Base-by-base conservation (phyloP, 768 basidiomycete species). In the Pleurotus cornucopiae region DNA sequence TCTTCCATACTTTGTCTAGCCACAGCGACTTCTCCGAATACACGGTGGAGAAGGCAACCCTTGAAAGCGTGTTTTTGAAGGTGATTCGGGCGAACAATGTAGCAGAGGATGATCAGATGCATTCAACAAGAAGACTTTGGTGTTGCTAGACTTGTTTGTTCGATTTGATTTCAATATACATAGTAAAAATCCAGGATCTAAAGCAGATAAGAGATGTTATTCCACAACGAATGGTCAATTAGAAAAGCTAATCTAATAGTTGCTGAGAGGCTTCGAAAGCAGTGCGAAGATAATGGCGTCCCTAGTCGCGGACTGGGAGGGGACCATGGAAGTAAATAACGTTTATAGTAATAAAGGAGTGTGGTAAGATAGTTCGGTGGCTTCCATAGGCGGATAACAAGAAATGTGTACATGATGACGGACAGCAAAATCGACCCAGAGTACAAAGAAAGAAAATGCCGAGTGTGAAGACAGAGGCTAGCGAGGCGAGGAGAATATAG, bases 401-500 rank as follows among this genome's bases (percentile, higher is more conserved):
- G 57, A 57, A 30, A 55, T 61, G 61, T 56, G 57, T 63, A 61
- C 57, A 63, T 49, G 47, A 30, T 58, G 58, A 49, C 39, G 23
- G 57, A 49, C 18, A 14, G 46, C 18, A 49, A 46, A 49, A 46
- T 34, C 40, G 40, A 56, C 30, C 21, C 57, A 39, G 46, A 48
- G 49, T 47, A 54, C 16, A 56, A 55, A 54, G 45, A 56, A 53
- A 12, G 55, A 56, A 46, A 34, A 45, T 3, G 2, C 7, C 30
- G 30, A 34, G 30, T 34, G 26, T 30, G 55, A 61, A 59, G 51
- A 53, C 66, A 60, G 64, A 68, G 46, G 64, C 64, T 78, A 81
- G 57, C 80, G 86, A 58, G 88, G 86, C 23, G 87, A 82, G 43
- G 86, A 86, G 69, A 93, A 92, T 60, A 93, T 74, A 30, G 89